Evolutionary conservation across 306 rosid species (phyloP), one percentile per base, ranked within the genome.

Genomic region (Medicago truncatula): DNA sequence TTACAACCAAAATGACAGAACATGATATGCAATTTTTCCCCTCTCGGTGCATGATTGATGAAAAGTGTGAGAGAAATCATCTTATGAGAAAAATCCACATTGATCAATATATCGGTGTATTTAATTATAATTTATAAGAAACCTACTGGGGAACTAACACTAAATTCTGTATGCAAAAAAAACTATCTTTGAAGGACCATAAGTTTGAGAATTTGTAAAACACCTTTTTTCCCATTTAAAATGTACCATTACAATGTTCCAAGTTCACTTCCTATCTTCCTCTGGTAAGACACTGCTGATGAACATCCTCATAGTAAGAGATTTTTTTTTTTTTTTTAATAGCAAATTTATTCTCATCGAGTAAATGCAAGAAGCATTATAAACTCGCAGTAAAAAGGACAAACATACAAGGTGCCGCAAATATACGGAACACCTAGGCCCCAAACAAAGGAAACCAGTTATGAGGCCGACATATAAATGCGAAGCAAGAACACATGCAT

Each of bases 51-150:
- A 57, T 64, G 50, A 41, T 50, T 65, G 63, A 44, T n/a, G 60
- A 57, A 41, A 76, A 74, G 16, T 71, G 36, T 47, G 66, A 38
- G 38, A 57, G 57, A 76, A 70, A 75, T 50, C 13, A 66, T 65
- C 20, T 13, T 78, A 46, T 15, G 11, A 61, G 68, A 52, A 73
- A 39, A 36, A 65, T 44, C 23, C 23, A 52, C 58, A 52, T 52
- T 72, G 58, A 73, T 39, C 8, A 73, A 25, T 25, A n/a, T n/a
- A n/a, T n/a, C n/a, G 2, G n/a, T 9, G 6, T 75, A 69, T 58
- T 56, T 44, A 77, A 40, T 56, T 67, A 36, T 34, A 71, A 23
- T 47, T 57, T 18, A 20, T 17, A 68, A 40, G 72, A 64, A 73
- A 65, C 15, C 62, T 68, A 52, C 31, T 38, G 21, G 31, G 21